A percentile compares a stretch with the other conserved stretches of the same genome.
These are phyloP conservation scores for Heterobasidion irregulare DNA, from an alignment of 1,284 basidiomycete genomes.

Conservation along the genomic window DNA sequence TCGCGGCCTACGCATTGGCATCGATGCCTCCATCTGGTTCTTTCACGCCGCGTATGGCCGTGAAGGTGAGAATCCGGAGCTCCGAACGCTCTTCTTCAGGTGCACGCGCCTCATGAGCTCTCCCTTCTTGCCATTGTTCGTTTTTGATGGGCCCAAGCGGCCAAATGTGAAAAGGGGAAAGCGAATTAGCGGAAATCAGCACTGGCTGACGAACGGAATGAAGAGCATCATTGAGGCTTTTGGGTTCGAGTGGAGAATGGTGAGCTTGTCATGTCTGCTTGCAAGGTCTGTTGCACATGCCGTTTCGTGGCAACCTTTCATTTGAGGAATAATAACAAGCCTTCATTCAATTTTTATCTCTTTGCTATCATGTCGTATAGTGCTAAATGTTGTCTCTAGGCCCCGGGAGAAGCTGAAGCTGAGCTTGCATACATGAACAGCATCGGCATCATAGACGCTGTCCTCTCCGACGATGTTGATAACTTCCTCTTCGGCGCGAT, in stretches of 20 bases:
- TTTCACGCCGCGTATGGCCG: slow-evolving; percentile 67
- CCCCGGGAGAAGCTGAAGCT: slow-evolving; percentile 94
- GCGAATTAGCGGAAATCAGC: slow-evolving; percentile 50
- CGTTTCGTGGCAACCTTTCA: too few relatives aligned
- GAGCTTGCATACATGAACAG: slow-evolving; percentile 85
- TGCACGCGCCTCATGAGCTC: slow-evolving; percentile 67
- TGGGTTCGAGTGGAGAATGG: slow-evolving; percentile 81
- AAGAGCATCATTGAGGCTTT: slow-evolving; percentile 81
- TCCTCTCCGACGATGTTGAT: slow-evolving; percentile 92
- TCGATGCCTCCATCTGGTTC: slow-evolving; percentile 80
- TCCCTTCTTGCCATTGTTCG: slow-evolving; percentile 84
- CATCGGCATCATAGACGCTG: slow-evolving; percentile 79
- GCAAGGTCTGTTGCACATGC: too few relatives aligned
- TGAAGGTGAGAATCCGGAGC: slow-evolving; percentile 74
- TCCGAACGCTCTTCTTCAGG: slow-evolving; percentile 69
- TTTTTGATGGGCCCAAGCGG: slow-evolving; percentile 88
- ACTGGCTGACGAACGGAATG: slow-evolving; percentile 62
- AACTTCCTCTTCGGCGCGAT: slow-evolving; percentile 86
- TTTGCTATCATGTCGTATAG: too few relatives aligned
- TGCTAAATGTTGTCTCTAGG: slow-evolving; percentile 30
- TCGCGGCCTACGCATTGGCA: slow-evolving; percentile 65
- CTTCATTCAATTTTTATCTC: too few relatives aligned
- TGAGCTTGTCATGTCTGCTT: slow-evolving; percentile 24
- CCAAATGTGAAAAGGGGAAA: slow-evolving; percentile 81
- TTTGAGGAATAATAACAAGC: too few relatives aligned